Evolutionary conservation across 164 flowering plant species (phyloP), one percentile per base, ranked within the genome.

Genomic region (Nelumbo lutea): DNA sequence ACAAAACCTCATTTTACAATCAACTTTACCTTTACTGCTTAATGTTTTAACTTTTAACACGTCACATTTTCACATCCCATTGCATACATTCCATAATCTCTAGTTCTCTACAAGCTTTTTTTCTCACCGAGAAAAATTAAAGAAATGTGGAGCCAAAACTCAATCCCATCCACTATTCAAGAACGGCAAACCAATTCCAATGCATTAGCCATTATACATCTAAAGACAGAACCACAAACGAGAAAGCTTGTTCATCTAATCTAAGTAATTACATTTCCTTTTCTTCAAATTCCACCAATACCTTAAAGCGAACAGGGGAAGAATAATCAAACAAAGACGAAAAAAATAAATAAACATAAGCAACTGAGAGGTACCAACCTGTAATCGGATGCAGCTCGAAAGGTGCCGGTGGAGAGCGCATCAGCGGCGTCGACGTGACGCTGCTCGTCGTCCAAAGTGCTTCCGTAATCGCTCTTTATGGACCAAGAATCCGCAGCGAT

Each of bases 401-500:
- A 71, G 42, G 79, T 77, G 45, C 77, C 91, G 42, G 86, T 69
- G 44, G 97, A 83, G 68, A 92, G 91, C 3, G 89, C 94, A 50
- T 95, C 98, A 58, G 96, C 79, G 59, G 98, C 96, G 53, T 95
- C 99, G 6, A 87, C 96, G 53, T 95, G 97, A 15, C 99, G 89
- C 83, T 92, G 98, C 1, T 95, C 99, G 70, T 95, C 99, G 64
- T 92, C 99, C 61, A 92, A 85, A 5, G 97, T 95, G 79, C 99
- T 95, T 6, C 99, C 99, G 66, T 92, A 92, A 48, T 95, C 99
- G 79, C 99, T 95, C 88, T 92, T 95, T 43, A 95, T 90, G 5
- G 99, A 95, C 99, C 99, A 95, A 0, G 98, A 95, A 75, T 95
- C 99, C 27, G 99, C 98, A 6, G 99, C 98, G 3, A 95, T 82